Base-by-base conservation (phyloP, 2,329 filamentous ascomycete species). In the Penicillium polonicum region DNA sequence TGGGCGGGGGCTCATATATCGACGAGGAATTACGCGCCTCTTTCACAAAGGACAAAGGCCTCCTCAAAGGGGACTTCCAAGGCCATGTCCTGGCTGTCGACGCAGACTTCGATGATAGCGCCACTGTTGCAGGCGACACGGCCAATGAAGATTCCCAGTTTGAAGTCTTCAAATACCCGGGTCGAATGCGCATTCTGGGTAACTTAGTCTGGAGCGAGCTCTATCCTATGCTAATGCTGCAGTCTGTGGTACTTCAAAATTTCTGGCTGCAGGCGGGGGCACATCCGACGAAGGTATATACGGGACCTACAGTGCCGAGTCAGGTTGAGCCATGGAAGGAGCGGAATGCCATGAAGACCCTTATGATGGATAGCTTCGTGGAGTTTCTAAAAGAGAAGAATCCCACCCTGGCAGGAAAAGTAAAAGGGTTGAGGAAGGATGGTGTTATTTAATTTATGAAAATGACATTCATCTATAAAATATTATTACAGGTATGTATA, bases 151-250 rank as follows among this genome's bases (percentile, higher is more conserved):
- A 42, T 8, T 17, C 39, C 19, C 19, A 58, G 27, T 52, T 54
- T 6, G 21, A 19, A 29, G 21, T 2, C 29, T 19, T 46, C 10
- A 44, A 63, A 8, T 70, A 62, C 27, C 33, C 36, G 0, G 66
- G 65, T 6, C 55, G 52, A n/a, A 58, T 68, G 60, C 66, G 63
- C 15, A 60, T 69, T 29, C 45, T 64, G 35, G 63, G 63, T 39
- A 64, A 62, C 38, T 57, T 69, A 8, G 51, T 70, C 21, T 69
- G 66, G 65, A 60, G 60, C 33, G 67, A 70, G 29, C 19, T 70
- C 17, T 64, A 60, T 36, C 62, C 65, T 2, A 33, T 59, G 51
- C 27, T 60, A 2, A 48, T 39, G 33, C 44, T 58, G 29, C 52
- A 64, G 36, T 46, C 57, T 9, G 51, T 52, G 15, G 25, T 35